Conservation (phyloP, 148 eudicot species). For the Salicornia ramosissima region DNA sequence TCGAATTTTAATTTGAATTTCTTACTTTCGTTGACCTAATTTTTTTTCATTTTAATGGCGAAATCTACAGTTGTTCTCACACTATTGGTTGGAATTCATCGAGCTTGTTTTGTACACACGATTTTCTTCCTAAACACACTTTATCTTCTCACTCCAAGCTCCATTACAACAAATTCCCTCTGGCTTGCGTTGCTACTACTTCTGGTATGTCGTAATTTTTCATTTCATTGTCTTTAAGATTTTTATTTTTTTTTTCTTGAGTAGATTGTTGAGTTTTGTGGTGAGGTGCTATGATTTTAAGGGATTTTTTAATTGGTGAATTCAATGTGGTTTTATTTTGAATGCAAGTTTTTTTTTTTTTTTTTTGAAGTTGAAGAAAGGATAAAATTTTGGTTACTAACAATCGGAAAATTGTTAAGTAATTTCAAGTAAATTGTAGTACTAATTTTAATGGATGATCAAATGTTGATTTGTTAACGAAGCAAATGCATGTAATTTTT, state of each 20-base stretch:
- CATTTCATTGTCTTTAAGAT: not conserved
- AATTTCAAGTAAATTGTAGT: not conserved
- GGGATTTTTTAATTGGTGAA: not conserved
- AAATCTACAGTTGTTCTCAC: constrained; percentile 37
- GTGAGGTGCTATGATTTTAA: not conserved
- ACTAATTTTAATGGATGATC: not conserved
- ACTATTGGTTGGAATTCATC: constrained; percentile 53
- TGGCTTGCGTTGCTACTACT: constrained; percentile 34
- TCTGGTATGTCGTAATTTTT: constrained; percentile 32
- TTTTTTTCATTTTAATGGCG: not conserved
- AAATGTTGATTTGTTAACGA: no score
- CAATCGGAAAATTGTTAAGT: not conserved
- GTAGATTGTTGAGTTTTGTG: not conserved
- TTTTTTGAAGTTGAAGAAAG: not conserved
- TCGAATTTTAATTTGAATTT: not conserved
- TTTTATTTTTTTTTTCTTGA: not conserved
- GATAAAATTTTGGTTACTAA: not conserved
- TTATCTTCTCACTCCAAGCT: constrained; percentile 19
- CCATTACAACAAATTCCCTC: constrained; percentile 22
- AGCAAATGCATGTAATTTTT: no score
- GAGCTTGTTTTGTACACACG: constrained; percentile 33
- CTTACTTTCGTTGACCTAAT: no score
- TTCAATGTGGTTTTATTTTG: not conserved
- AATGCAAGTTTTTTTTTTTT: not conserved
- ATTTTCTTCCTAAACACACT: constrained; percentile 14